Evolutionary conservation across 2,329 filamentous ascomycete species (phyloP).

Genomic region (Alternaria triticina): DNA sequence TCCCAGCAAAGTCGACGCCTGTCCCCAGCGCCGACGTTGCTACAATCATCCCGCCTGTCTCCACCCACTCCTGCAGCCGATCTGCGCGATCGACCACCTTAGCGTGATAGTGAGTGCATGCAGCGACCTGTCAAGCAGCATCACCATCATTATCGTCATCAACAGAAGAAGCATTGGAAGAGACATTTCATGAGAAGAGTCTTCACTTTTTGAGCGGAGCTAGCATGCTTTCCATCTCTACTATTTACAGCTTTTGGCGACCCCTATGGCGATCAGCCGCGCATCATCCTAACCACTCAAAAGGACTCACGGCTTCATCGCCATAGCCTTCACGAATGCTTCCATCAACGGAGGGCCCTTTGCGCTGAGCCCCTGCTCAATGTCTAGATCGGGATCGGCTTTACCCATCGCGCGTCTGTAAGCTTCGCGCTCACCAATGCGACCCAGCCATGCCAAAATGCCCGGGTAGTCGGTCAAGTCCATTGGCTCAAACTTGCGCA

Average conservation of each 20-base stretch:
- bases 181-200: neutral
- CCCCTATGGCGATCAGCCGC: constrained; percentile 8
- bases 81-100: too few species aligned
- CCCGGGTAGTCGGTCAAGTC: constrained; percentile 42
- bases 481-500: constrained; percentile 60
- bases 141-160: constrained; percentile 1
- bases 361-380: constrained; percentile 35
- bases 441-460: constrained; percentile 38
- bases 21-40: too few species aligned
- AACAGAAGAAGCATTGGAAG: neutral
- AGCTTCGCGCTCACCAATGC: constrained; percentile 34
- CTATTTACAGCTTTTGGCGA: constrained; percentile 5
- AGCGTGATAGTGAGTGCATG: too few species aligned
- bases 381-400: constrained; percentile 57
- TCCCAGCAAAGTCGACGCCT: too few species aligned
- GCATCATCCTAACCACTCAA: neutral
- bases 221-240: too few species aligned
- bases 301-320: constrained; percentile 27
- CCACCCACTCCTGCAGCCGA: too few species aligned
- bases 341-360: constrained; percentile 31
- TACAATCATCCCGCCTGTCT: too few species aligned
- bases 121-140: constrained; percentile 1
- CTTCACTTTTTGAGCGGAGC: neutral
- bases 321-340: constrained; percentile 29
- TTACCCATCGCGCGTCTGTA: constrained; percentile 61